These are phyloP conservation scores for Chrysopogon serrulatus DNA, from an alignment of 176 grass and related monocot species.

Conservation along the genomic window DNA sequence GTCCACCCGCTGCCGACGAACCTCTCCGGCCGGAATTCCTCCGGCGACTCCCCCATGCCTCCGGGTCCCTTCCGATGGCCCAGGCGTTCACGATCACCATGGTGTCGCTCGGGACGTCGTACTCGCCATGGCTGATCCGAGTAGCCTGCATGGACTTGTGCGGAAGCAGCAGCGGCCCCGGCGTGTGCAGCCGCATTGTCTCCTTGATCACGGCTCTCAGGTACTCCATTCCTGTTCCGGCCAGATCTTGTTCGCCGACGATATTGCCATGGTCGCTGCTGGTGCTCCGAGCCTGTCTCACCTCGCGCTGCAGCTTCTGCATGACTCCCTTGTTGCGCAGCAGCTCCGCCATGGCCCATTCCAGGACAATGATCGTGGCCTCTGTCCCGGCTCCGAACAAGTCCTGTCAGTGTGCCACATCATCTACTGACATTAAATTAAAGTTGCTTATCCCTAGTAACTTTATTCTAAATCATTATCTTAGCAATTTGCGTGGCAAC, in stretches of 20 bases:
- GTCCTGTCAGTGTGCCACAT: too few species aligned
- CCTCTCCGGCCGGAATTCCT: background rate
- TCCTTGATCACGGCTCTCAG: constrained; percentile 18
- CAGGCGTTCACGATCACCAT: too few species aligned
- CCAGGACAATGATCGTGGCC: background rate
- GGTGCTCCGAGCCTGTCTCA: background rate
- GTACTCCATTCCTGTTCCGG: background rate
- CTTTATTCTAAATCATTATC: too few species aligned
- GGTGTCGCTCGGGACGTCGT: background rate
- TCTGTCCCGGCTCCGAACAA: background rate
- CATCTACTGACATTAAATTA: too few species aligned
- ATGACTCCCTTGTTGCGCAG: background rate
- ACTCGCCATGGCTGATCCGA: background rate
- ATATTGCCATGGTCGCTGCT: background rate
- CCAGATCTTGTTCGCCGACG: background rate
- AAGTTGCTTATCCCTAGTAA: too few species aligned
- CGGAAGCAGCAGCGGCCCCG: background rate
- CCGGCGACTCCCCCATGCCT: background rate
- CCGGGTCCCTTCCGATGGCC: background rate
- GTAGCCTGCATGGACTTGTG: background rate
- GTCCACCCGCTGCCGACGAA: background rate
- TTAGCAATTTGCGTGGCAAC: too few species aligned
- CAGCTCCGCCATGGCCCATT: background rate
- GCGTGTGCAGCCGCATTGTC: constrained; percentile 23
- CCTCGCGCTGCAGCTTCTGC: background rate